A percentile compares a stretch with the other conserved stretches of the same genome.
Evolutionary conservation across 2,329 filamentous ascomycete species (phyloP).

Genomic region (Cadophora gregata): DNA sequence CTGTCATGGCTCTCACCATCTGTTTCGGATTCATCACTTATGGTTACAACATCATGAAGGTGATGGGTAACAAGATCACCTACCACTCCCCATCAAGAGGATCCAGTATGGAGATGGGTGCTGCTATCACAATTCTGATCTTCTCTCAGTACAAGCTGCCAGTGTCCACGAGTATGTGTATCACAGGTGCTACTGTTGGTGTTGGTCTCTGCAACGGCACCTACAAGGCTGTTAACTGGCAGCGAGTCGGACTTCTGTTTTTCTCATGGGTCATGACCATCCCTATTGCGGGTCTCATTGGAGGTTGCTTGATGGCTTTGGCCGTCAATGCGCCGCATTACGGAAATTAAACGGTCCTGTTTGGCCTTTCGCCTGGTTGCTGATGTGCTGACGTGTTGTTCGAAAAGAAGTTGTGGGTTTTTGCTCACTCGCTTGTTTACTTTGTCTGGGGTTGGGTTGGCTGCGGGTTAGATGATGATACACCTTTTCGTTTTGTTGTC

Average conservation of each 20-base stretch:
- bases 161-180: constrained; percentile 80
- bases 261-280: constrained; percentile 72
- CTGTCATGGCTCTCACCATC: constrained; percentile 67
- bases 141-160: constrained; percentile 78
- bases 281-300: constrained; percentile 45
- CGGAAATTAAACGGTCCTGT: neutral
- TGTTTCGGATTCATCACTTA: constrained; percentile 74
- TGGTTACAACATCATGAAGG: constrained; percentile 86
- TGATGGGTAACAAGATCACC: constrained; percentile 83
- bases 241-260: constrained; percentile 71
- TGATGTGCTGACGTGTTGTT: neutral
- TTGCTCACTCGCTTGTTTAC: neutral
- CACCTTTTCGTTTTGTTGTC: neutral
- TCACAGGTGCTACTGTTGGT: constrained; percentile 79
- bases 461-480: neutral
- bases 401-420: neutral
- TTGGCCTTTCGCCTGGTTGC: neutral
- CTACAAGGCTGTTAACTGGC: constrained; percentile 75
- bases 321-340: constrained; percentile 60
- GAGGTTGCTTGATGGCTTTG: constrained; percentile 51
- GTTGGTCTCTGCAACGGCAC: constrained; percentile 80
- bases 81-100: constrained; percentile 66
- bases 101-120: constrained; percentile 81
- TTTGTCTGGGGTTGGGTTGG: neutral
- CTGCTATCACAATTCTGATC: constrained; percentile 76